These are phyloP conservation scores for Crucibulum parvulum DNA, from an alignment of 1,284 basidiomycete genomes.

Conservation along the genomic window DNA sequence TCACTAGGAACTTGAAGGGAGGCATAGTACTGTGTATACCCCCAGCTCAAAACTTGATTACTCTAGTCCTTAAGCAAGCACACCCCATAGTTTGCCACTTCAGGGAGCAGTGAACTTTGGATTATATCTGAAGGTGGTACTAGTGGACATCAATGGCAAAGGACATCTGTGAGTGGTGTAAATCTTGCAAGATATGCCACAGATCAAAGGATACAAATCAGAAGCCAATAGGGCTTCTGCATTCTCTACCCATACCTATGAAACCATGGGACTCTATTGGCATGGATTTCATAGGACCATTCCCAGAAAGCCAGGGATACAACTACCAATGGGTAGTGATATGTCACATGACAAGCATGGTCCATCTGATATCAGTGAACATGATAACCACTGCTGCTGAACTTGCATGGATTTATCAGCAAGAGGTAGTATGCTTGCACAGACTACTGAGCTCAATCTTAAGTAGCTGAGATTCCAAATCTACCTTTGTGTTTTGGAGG, in stretches of 20 bases:
- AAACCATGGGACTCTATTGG: conserved; percentile 39
- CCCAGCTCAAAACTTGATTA: neutral
- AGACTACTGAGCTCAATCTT: neutral
- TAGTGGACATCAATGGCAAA: conserved; percentile 39
- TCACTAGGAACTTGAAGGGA: conserved; percentile 10
- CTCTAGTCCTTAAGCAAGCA: conserved; percentile 25
- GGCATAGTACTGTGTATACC: conserved; percentile 26
- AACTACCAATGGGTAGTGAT: conserved; percentile 42
- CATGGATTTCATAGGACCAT: conserved; percentile 45
- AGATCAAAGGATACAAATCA: conserved; percentile 19
- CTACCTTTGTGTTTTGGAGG: neutral
- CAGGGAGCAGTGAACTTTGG: conserved; percentile 21
- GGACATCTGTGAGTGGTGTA: conserved; percentile 30
- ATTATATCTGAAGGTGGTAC: conserved; percentile 36
- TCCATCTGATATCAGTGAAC: conserved; percentile 38
- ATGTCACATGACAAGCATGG: conserved; percentile 36
- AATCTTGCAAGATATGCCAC: conserved; percentile 33
- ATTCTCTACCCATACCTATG: conserved; percentile 30
- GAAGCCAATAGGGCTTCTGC: conserved; percentile 28
- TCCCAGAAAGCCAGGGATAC: conserved; percentile 32
- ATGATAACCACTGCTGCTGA: conserved; percentile 31
- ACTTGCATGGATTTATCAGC: conserved; percentile 35
- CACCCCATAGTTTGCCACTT: conserved; percentile 32
- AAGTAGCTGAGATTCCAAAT: neutral
- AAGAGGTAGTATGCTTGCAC: neutral